These are phyloP conservation scores for Cutaneotrichosporon mucoides DNA, from an alignment of 1,284 basidiomycete genomes.

Conservation along the genomic window DNA sequence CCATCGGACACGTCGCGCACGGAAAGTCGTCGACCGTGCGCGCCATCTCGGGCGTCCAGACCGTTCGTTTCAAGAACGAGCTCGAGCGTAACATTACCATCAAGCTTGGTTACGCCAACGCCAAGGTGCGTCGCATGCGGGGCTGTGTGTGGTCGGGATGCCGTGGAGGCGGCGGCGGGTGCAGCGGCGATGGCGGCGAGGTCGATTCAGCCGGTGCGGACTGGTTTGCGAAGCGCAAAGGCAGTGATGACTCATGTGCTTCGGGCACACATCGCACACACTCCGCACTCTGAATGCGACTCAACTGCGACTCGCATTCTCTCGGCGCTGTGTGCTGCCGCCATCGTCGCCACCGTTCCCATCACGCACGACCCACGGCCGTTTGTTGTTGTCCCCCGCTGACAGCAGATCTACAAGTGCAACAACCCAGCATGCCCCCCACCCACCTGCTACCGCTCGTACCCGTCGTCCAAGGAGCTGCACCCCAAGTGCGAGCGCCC, in stretches of 20 bases:
- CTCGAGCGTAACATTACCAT: slow-evolving; percentile 98
- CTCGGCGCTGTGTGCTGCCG: too few species aligned
- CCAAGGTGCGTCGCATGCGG: slow-evolving; percentile 63
- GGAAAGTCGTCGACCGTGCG: slow-evolving; percentile 99
- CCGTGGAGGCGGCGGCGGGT: not conserved
- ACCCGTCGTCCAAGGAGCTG: slow-evolving; percentile 89
- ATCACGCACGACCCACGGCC: too few species aligned
- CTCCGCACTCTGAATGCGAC: not conserved
- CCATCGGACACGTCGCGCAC: slow-evolving; percentile 96
- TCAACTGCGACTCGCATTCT: not conserved
- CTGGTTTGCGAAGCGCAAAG: not conserved
- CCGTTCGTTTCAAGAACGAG: slow-evolving; percentile 98
- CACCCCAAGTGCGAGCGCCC: slow-evolving; percentile 88
- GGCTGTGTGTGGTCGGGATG: not conserved
- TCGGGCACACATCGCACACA: too few species aligned
- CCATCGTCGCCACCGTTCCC: too few species aligned
- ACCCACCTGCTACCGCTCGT: slow-evolving; percentile 90
- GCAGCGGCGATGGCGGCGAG: not conserved
- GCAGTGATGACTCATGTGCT: not conserved
- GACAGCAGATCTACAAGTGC: slow-evolving; percentile 88
- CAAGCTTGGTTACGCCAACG: slow-evolving; percentile 97
- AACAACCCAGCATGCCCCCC: slow-evolving; percentile 87
- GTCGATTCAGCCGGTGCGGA: not conserved
- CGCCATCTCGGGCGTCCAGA: slow-evolving; percentile 98
- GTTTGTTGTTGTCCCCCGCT: not conserved